Evolutionary conservation across 306 rosid genomes (phyloP).

Genomic region (Ammopiptanthus mongolicus): DNA sequence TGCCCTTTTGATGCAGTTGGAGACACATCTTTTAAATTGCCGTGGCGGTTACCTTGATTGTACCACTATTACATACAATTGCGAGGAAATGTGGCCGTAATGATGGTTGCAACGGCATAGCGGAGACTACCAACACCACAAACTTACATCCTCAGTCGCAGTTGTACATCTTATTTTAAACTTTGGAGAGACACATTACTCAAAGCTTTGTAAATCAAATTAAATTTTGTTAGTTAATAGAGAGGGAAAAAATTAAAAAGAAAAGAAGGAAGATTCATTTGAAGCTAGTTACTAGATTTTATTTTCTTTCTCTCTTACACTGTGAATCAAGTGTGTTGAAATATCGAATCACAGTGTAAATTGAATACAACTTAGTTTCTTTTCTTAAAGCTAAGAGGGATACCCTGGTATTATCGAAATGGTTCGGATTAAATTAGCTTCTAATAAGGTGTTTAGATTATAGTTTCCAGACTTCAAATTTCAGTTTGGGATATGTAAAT

Average conservation of each 20-base stretch:
- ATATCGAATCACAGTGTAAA: neutral
- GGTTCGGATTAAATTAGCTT: neutral
- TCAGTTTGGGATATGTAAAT: too few species aligned
- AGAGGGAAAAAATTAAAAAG: neutral
- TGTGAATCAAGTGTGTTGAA: neutral
- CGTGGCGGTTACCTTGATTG: too few species aligned
- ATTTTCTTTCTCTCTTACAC: neutral
- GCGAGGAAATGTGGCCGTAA: too few species aligned
- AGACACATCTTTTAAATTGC: too few species aligned
- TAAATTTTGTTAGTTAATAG: constrained; percentile 52
- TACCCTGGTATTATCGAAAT: too few species aligned
- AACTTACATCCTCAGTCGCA: too few species aligned
- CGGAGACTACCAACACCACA: too few species aligned
- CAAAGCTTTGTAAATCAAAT: constrained; percentile 43
- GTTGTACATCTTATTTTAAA: too few species aligned
- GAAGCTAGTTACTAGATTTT: neutral
- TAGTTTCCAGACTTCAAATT: too few species aligned
- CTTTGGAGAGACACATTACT: neutral
- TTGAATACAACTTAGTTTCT: neutral
- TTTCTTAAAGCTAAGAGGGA: neutral
- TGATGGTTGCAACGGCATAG: too few species aligned
- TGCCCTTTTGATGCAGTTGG: constrained; percentile 50
- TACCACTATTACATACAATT: too few species aligned
- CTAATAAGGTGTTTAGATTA: neutral
- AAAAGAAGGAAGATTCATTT: constrained; percentile 23